phyloP scores from a whole-genome alignment of 2,329 filamentous ascomycete genomes.

The Coniochaeta sp. region DNA sequence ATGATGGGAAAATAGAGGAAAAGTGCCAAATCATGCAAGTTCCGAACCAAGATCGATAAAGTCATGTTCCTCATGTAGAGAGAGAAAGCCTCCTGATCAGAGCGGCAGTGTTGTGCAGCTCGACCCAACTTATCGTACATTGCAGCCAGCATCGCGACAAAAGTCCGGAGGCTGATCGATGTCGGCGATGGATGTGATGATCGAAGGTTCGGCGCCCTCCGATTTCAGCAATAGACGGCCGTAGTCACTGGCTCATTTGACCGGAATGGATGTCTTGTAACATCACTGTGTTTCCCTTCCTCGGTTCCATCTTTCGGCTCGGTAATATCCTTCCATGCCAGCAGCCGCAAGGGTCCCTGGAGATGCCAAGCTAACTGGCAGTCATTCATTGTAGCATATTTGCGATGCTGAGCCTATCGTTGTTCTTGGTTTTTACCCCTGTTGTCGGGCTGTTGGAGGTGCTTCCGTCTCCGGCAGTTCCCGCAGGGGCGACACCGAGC shows the following conservation, averaged over 20 bases:
- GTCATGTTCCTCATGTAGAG: background rate
- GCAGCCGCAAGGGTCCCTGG: background rate
- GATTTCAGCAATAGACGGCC: background rate
- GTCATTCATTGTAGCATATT: conserved; percentile 27
- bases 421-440: conserved; percentile 24
- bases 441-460: conserved; percentile 23
- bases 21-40: background rate
- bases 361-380: background rate
- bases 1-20: too few relatives aligned
- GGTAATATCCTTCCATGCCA: background rate
- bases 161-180: background rate
- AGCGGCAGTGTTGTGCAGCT: background rate
- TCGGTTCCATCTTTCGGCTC: background rate
- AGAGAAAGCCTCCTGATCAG: background rate
- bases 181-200: background rate
- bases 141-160: background rate
- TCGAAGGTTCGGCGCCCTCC: background rate
- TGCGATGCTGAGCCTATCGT: conserved; percentile 37
- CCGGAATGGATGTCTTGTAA: background rate
- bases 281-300: background rate
- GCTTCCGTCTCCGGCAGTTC: conserved; percentile 14
- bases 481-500: conserved; percentile 16
- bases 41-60: background rate
- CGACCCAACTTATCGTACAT: background rate
- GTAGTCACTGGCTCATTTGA: background rate